phyloP scores from a whole-genome alignment of 495 filamentous ascomycete genomes.

The Neurospora tetrasperma region DNA sequence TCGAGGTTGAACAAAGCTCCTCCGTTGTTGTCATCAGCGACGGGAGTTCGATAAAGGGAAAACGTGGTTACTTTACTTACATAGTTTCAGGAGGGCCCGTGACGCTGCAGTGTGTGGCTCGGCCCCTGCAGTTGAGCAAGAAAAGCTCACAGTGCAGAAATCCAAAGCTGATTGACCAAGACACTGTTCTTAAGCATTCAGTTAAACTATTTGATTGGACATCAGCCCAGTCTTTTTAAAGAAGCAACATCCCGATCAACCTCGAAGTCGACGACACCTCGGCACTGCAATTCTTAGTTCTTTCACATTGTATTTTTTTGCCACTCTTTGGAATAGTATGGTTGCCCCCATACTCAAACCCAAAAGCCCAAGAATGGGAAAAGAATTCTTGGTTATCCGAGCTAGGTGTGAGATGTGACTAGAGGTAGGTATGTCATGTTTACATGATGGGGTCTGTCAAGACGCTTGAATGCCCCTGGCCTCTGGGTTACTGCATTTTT shows the following conservation, averaged over 20 bases:
- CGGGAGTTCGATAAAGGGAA: conserved; percentile 9
- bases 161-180: not conserved
- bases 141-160: conserved; percentile 3
- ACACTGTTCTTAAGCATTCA: not conserved
- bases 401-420: not conserved
- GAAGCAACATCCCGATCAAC: not conserved
- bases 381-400: not conserved
- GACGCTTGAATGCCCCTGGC: not conserved
- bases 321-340: not conserved
- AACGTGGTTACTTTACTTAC: conserved; percentile 14
- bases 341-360: not conserved
- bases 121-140: conserved; percentile 4
- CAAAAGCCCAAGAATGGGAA: not conserved
- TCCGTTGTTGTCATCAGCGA: not conserved
- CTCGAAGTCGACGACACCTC: not conserved
- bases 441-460: not conserved
- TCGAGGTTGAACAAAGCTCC: not conserved
- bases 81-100: conserved; percentile 10
- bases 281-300: not conserved
- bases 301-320: not conserved
- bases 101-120: not conserved
- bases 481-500: not conserved
- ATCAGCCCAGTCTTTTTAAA: not conserved
- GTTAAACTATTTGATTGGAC: not conserved
- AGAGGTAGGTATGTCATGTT: not conserved